Conservation (phyloP, 768 basidiomycete genomes). For the Rhizopogon roseolus region DNA sequence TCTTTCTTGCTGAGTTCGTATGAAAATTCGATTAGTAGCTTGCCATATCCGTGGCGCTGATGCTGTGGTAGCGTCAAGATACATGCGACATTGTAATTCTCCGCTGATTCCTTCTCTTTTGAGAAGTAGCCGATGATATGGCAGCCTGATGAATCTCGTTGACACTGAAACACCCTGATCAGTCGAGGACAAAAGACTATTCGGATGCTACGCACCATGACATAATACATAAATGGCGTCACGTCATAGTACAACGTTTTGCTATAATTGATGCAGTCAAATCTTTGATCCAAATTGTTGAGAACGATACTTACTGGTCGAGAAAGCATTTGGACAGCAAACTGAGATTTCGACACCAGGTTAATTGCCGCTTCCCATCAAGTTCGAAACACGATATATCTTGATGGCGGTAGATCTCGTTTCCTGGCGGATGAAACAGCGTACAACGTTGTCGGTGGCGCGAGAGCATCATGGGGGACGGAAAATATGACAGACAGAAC, state of each 20-base stretch:
- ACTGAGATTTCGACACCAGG: constrained; percentile 96
- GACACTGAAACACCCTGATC: constrained; percentile 41
- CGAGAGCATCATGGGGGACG: constrained; percentile 83
- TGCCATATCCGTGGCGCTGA: constrained; percentile 94
- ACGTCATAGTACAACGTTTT: constrained; percentile 99
- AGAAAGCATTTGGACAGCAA: constrained; percentile 96
- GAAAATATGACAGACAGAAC: constrained; percentile 93
- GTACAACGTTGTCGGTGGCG: constrained; percentile 91
- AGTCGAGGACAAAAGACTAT: constrained; percentile 8
- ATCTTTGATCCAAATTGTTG: not conserved
- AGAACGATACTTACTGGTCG: constrained; percentile 72
- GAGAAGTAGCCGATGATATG: constrained; percentile 98
- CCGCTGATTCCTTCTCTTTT: constrained; percentile 97
- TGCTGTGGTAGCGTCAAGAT: constrained; percentile 98
- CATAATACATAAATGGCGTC: constrained; percentile 99
- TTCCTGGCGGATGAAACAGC: constrained; percentile 92
- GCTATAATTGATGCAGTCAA: constrained; percentile 33
- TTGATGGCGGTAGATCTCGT: constrained; percentile 98
- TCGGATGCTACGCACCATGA: constrained; percentile 64
- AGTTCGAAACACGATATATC: constrained; percentile 98
- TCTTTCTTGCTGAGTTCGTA: constrained; percentile 98
- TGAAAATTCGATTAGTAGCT: constrained; percentile 94
- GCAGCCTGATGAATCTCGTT: constrained; percentile 85
- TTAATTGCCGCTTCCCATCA: constrained; percentile 92
- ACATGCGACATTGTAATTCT: constrained; percentile 98